phyloP scores from a whole-genome alignment of 768 basidiomycete species.

The Suillus tomentosus region DNA sequence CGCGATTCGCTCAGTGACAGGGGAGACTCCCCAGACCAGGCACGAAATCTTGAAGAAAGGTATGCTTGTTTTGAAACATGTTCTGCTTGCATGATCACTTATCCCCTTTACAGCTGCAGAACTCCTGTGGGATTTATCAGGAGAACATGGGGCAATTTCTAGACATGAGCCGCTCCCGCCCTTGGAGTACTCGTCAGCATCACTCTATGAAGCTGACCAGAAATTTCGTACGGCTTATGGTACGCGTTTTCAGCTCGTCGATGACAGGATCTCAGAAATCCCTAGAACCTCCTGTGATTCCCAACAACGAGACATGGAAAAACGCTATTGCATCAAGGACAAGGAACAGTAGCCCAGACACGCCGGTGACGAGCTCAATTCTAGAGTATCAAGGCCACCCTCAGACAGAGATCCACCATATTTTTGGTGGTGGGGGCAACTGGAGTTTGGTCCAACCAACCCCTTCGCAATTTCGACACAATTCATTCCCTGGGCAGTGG shows the following conservation, averaged over 20 bases:
- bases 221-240: background rate
- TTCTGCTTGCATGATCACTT: background rate
- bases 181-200: background rate
- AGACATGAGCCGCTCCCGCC: conserved; percentile 5
- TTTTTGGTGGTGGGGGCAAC: background rate
- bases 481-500: background rate
- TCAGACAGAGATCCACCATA: background rate
- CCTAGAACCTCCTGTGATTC: conserved; percentile 1
- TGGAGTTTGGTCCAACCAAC: conserved; percentile 6
- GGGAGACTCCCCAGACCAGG: conserved; percentile 28
- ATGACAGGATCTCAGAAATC: background rate
- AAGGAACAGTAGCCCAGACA: conserved; percentile 5
- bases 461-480: conserved; percentile 1
- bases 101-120: conserved; percentile 7
- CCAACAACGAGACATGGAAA: conserved; percentile 4
- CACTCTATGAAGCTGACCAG: background rate
- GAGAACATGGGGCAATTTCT: conserved; percentile 1
- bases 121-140: background rate
- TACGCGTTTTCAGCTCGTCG: background rate
- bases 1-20: conserved; percentile 26
- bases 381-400: background rate
- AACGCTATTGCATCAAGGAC: background rate
- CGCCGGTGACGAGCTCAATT: conserved; percentile 3
- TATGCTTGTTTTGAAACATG: background rate
- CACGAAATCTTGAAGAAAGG: conserved; percentile 30